Evolutionary conservation across 768 basidiomycete genomes (phyloP), one percentile per base, ranked within the genome.

Genomic region (Mycena olivaceomarginata): DNA sequence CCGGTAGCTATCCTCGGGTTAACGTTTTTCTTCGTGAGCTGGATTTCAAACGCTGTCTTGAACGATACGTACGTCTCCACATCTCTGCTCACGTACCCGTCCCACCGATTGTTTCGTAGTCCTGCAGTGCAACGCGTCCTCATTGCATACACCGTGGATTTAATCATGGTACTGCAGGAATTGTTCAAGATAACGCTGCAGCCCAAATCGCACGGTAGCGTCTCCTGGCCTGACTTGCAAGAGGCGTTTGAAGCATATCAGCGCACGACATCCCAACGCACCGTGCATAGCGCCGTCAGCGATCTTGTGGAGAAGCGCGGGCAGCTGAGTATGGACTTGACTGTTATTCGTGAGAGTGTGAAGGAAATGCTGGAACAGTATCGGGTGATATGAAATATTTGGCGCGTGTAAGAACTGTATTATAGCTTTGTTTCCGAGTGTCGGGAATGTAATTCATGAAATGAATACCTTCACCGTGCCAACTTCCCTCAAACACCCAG

Each of bases 151-250:
- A 67, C 48, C 5, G 48, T 51, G 48, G 66, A 53, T 18, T 53
- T 67, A 48, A 67, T 67, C 11, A 31, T 67, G 20, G 66, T 67
- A 31, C 46, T 67, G n/a, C 41, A 20, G 66, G 66, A 67, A 41
- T 39, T 67, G 66, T 67, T 67, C 20, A 20, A 67, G 18, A n/a
- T 51, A 3, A 41, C 43, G 22, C 66, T 67, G 20, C 66, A 67
- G 53, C 66, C 15, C 43, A 15, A 53, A 67, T 20, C 6, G 16
- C 11, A 31, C 20, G 66, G 66, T 13, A 20, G 66, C 31, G 48
- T 45, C 25, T n/a, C 66, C 3, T 67, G 66, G 66, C 12, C 6
- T 20, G 66, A 67, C 22, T 48, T 67, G 4, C 9, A 37, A 15
- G 66, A 67, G 66, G 66, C 66, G 9, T 51, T 15, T 7, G 66